Conservation (phyloP, 2,329 filamentous ascomycete species). For the Xylariaceae sp. region DNA sequence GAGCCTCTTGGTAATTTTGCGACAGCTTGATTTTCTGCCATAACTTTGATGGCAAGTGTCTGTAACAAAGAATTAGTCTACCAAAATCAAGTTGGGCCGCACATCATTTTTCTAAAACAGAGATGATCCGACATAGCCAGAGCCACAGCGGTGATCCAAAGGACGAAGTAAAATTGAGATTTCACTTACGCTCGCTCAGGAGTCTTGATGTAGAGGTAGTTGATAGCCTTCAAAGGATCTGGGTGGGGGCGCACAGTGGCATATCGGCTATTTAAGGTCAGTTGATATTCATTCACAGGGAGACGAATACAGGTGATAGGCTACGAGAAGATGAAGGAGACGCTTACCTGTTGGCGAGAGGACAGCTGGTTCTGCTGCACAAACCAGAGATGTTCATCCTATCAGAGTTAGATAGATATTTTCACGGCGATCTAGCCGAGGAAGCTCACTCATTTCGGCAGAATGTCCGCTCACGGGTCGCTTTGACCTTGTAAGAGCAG, state of each 20-base stretch:
- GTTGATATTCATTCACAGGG: background rate
- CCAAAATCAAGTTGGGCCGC: background rate
- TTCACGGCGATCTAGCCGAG: background rate
- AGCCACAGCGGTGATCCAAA: background rate
- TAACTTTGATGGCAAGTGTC: constrained; percentile 78
- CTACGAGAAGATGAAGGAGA: background rate
- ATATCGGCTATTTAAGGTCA: constrained; percentile 17
- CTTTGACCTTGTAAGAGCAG: constrained; percentile 57
- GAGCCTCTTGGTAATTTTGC: constrained; percentile 82
- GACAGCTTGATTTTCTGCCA: constrained; percentile 93
- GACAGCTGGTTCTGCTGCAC: constrained; percentile 53
- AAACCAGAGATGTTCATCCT: constrained; percentile 63
- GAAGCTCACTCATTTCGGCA: constrained; percentile 70
- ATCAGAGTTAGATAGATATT: constrained; percentile 1
- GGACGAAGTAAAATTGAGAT: background rate
- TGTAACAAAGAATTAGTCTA: constrained; percentile 44
- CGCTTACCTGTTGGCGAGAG: constrained; percentile 30
- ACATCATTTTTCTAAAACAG: background rate
- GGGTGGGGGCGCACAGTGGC: constrained; percentile 19
- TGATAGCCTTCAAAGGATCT: constrained; percentile 63
- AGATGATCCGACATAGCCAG: background rate
- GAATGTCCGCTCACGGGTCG: constrained; percentile 83
- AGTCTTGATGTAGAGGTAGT: constrained; percentile 97
- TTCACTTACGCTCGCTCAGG: constrained; percentile 51
- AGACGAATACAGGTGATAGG: background rate